Base-by-base conservation (phyloP, 2,329 filamentous ascomycete genomes). In the Blastomyces silverae region DNA sequence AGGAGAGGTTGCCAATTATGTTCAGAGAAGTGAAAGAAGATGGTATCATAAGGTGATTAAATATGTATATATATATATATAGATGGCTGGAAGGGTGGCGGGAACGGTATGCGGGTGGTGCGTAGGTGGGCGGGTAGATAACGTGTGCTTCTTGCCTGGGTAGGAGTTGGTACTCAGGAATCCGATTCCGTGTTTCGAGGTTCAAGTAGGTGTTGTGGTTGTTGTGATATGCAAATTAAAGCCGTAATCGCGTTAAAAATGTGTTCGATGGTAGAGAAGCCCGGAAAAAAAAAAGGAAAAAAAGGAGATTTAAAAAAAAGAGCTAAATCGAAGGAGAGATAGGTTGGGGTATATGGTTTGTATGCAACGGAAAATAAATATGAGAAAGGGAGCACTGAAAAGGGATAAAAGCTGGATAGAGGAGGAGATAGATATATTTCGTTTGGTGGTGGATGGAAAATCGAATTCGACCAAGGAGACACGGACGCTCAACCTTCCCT, bases 181-280 rank as follows among this genome's bases (percentile, higher is more conserved):
- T 52, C 28, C n/a, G n/a, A n/a, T 50, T 10, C 7, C 2, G 48
- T 11, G 22, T 50, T 22, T 50, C n/a, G n/a, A 50, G 7, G 20
- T 22, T 25, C n/a, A 11, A 28, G 10, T 25, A 28, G 10, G 10
- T 7, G 48, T 11, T 7, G 48, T 22, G 2, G 46, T 50, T 8
- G 46, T n/a, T 50, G 7, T 50, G 20, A 22, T 46, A 20, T 46
- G 44, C 20, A 52, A 55, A 42, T 17, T 25, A 17, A 59, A 44
- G 57, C 37, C 57, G 57, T 59, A 28, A 59, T 31, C 42, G 37
- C 57, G 57, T 59, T n/a, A 59, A 42, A 8, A 44, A 42, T 22
- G 17, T n/a, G 3, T 39, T 11, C 34, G 34, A 58, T 58, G 44
- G 20, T 48, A 48, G 44, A 48, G 44, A 48, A 48, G 5, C 8